Base-by-base conservation (phyloP, 306 rosid species). In the Sphenostylis stenocarpa region DNA sequence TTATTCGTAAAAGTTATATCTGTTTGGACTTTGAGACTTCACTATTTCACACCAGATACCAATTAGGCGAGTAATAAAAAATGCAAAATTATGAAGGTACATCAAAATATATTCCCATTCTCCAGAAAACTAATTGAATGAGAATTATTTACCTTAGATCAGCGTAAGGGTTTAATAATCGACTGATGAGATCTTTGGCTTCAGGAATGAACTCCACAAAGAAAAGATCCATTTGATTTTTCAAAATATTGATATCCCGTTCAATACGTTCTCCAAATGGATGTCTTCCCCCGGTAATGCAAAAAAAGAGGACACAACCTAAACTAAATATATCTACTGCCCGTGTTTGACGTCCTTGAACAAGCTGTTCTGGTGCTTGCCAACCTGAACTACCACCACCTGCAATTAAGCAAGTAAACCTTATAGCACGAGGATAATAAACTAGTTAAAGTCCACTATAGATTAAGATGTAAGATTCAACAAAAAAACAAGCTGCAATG, bases 341-440 rank as follows among this genome's bases (percentile, higher is more conserved):
- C n/a, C 96, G 91, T 23, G 98, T 94, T 84, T 94, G 97, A 47
- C 97, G 92, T 48, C 88, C 94, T 16, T 79, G 88, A 73, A 51
- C 86, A 83, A 94, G 96, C 70, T 90, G 96, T 55, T 94, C 97
- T 2, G 96, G 96, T 12, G 98, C 91, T 84, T 91, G 98, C 98
- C 98, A 94, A 70, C 98, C 98, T 15, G 97, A 94, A 77, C 98
- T 94, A 43, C 98, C 98, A 89, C 79, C 84, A 49, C 97, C 97
- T 94, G 75, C 75, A 70, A 65, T 74, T 78, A 52, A 69, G 71
- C 55, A 65, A 73, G 57, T 49, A 81, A 81, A 81, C 39, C 33
- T 72, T 77, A 38, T 38, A 48, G 9, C 7, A 34, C 6, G 24
- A 68, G 62, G 72, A 73, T 31, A 65, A 41, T 21, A 51, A 44